These are phyloP conservation scores for Leptographium flavum DNA, from an alignment of 2,329 filamentous ascomycete genomes.

Conservation along the genomic window DNA sequence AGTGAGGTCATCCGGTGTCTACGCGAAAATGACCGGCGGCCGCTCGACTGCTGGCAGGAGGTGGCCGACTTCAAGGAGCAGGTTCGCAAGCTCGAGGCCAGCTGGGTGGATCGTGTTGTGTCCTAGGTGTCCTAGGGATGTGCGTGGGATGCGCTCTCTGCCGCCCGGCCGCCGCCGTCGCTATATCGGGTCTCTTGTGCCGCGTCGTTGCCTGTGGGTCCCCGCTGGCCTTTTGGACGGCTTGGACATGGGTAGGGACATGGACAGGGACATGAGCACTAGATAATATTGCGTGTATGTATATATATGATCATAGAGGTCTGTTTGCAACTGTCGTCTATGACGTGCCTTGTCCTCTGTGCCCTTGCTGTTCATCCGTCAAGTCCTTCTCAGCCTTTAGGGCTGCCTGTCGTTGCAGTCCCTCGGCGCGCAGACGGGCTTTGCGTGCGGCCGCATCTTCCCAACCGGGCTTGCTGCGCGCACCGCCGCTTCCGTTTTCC, in stretches of 20 bases:
- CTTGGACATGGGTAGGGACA: too few species aligned
- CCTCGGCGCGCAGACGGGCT: constrained; percentile 43
- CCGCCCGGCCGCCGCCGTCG: too few species aligned
- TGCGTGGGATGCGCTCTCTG: too few species aligned
- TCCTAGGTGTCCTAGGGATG: too few species aligned
- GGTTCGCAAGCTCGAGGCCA: constrained; percentile 72
- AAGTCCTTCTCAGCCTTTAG: constrained; percentile 10
- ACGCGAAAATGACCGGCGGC: constrained; percentile 69
- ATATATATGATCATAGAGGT: not conserved
- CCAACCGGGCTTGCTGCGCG: constrained; percentile 25
- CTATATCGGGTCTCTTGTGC: too few species aligned
- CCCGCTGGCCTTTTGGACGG: too few species aligned
- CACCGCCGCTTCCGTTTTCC: constrained; percentile 7
- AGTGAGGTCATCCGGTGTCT: constrained; percentile 67
- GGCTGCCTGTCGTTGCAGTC: constrained; percentile 22
- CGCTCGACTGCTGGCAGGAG: constrained; percentile 89
- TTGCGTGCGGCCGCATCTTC: constrained; percentile 37
- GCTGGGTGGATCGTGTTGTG: constrained; percentile 75
- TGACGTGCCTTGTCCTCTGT: not conserved
- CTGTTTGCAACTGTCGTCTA: not conserved
- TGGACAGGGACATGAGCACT: too few species aligned
- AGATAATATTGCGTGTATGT: not conserved
- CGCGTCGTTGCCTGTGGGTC: too few species aligned
- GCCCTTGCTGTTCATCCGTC: not conserved
- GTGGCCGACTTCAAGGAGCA: constrained; percentile 82